Evolutionary conservation across 225 moss, liverwort and hornwort species (phyloP).

Genomic region (Anthoceros angustus): DNA sequence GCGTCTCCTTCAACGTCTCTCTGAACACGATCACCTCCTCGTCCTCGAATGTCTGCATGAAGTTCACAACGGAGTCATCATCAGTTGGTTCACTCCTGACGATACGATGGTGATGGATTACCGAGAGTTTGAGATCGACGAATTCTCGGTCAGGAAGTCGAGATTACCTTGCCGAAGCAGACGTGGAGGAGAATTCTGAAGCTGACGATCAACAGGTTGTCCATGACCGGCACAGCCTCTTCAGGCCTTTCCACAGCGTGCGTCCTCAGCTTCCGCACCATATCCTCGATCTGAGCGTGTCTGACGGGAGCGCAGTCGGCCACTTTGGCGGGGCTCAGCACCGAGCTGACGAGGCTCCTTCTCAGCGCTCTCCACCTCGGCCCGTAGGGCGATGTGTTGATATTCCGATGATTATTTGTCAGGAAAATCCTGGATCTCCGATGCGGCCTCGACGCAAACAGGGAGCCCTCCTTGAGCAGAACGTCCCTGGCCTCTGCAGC

Average conservation of each 20-base stretch:
- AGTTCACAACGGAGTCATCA: background rate
- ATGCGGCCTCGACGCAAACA: too few species aligned
- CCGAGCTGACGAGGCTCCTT: background rate
- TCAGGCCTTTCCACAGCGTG: background rate
- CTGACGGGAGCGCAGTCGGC: background rate
- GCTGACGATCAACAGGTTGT: background rate
- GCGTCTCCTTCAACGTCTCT: background rate
- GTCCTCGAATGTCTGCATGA: background rate
- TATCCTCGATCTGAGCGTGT: background rate
- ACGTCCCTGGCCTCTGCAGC: too few species aligned
- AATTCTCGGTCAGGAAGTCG: too few species aligned
- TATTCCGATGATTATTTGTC: background rate
- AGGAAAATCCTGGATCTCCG: background rate
- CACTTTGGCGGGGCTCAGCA: background rate
- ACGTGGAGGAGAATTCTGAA: background rate
- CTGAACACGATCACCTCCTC: background rate
- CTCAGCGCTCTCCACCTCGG: background rate
- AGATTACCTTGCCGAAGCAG: background rate
- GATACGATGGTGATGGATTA: too few species aligned
- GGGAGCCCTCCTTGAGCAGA: too few species aligned
- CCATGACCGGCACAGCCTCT: background rate
- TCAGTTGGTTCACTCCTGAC: too few species aligned
- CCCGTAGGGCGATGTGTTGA: background rate
- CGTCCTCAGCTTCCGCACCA: background rate
- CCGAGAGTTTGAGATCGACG: too few species aligned